A percentile compares a stretch with the other conserved stretches of the same genome.
Evolutionary conservation across 176 grass and related monocot genomes (phyloP).

Genomic region (Triticum turgidum): DNA sequence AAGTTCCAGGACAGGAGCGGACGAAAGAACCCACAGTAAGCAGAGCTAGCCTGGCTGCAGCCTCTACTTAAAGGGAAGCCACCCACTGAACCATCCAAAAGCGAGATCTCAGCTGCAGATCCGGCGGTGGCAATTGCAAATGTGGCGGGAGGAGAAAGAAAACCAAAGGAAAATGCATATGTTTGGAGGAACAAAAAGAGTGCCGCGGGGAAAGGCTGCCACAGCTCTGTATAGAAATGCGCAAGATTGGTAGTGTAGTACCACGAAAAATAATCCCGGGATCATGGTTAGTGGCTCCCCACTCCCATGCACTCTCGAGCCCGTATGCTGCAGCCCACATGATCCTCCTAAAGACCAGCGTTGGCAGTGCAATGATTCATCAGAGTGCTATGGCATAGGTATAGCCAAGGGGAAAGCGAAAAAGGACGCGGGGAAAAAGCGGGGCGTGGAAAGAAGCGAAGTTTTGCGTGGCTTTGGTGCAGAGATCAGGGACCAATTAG

Average conservation of each 20-base stretch:
- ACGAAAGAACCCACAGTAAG: constrained; percentile 5
- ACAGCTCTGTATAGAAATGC: constrained; percentile 38
- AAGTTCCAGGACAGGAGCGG: background rate
- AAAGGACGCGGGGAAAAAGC: constrained; percentile 9
- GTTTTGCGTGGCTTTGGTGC: constrained; percentile 34
- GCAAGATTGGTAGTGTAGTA: constrained; percentile 16
- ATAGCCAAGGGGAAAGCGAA: constrained; percentile 29
- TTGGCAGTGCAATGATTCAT: constrained; percentile 30
- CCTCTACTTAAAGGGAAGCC: constrained; percentile 46
- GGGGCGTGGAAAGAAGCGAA: constrained; percentile 46
- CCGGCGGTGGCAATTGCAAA: constrained; percentile 45
- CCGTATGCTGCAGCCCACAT: constrained; percentile 12
- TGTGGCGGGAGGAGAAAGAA: constrained; percentile 22
- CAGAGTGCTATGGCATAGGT: background rate
- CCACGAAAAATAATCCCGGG: constrained; percentile 62
- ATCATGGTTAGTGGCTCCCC: constrained; percentile 62
- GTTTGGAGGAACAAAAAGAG: constrained; percentile 45
- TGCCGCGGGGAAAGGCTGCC: constrained; percentile 56
- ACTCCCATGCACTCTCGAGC: constrained; percentile 28
- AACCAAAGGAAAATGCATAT: constrained; percentile 17
- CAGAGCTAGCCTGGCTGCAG: constrained; percentile 23
- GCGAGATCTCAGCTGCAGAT: constrained; percentile 48
- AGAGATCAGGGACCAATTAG: constrained; percentile 35
- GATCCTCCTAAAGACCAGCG: constrained; percentile 43
- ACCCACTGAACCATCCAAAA: constrained; percentile 36